Conservation (phyloP, 345 rosid genomes). For the Diplotaxis tenuifolia region DNA sequence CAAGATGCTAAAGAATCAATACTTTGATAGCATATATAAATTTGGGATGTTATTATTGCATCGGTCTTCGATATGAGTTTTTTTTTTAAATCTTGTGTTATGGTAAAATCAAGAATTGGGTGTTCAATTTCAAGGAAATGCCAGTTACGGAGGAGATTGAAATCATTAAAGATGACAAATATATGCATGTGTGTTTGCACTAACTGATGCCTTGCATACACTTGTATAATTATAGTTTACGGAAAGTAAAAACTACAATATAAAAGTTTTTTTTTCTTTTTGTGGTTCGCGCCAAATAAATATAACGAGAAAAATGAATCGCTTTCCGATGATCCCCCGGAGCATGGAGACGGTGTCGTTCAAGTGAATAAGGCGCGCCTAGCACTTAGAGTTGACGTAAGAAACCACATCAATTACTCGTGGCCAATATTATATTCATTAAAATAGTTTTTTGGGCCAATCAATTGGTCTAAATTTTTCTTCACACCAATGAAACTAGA, state of each 20-base stretch:
- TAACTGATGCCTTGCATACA: constrained; percentile 20
- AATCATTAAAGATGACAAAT: constrained; percentile 21
- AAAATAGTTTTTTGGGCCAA: too few species aligned
- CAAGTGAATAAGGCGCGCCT: neutral
- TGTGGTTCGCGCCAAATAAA: constrained; percentile 37
- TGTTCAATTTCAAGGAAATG: constrained; percentile 19
- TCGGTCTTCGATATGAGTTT: too few species aligned
- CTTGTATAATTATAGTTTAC: constrained; percentile 5
- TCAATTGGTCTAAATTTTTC: too few species aligned
- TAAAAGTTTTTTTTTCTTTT: neutral
- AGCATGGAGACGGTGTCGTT: constrained; percentile 21
- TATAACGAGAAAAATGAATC: constrained; percentile 31
- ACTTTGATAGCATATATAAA: too few species aligned
- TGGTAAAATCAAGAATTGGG: too few species aligned
- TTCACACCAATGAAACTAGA: too few species aligned
- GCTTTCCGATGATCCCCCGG: too few species aligned
- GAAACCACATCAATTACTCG: too few species aligned
- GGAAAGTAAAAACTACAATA: neutral
- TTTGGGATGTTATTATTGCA: too few species aligned
- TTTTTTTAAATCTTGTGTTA: neutral
- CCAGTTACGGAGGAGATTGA: constrained; percentile 23
- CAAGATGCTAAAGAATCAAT: too few species aligned
- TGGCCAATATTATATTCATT: too few species aligned
- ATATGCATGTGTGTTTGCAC: constrained; percentile 17
- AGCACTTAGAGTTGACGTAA: too few species aligned